phyloP scores from a whole-genome alignment of 108 stramenopile species.

The Fragilaria crotonensis region DNA sequence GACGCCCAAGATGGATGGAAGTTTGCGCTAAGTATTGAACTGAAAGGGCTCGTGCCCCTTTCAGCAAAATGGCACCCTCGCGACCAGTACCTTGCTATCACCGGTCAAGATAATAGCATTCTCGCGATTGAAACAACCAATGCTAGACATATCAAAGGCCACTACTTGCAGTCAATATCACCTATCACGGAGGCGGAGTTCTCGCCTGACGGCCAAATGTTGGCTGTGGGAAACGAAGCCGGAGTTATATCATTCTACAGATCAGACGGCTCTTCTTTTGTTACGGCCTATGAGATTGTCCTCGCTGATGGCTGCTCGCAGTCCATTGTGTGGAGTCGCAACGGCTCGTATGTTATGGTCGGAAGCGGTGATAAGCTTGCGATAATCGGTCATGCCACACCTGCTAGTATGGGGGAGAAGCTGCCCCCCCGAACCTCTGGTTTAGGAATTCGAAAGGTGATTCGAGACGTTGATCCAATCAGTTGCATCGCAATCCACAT shows the following conservation, averaged over 20 bases:
- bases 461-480: constrained; percentile 32
- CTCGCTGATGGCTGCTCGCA: constrained; percentile 31
- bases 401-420: constrained; percentile 6
- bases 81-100: constrained; percentile 55
- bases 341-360: constrained; percentile 42
- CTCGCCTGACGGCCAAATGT: constrained; percentile 51
- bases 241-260: constrained; percentile 57
- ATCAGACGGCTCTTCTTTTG: constrained; percentile 37
- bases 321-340: constrained; percentile 57
- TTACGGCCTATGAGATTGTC: constrained; percentile 51
- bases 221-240: constrained; percentile 59
- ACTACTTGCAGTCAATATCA: constrained; percentile 39
- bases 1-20: constrained; percentile 50
- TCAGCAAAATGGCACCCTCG: constrained; percentile 67
- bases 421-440: constrained; percentile 22
- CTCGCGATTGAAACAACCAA: constrained; percentile 56
- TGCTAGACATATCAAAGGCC: constrained; percentile 39
- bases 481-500: constrained; percentile 36
- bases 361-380: constrained; percentile 38
- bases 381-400: constrained; percentile 30
- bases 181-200: constrained; percentile 50
- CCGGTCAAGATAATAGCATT: constrained; percentile 59
- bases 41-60: constrained; percentile 47
- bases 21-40: constrained; percentile 36
- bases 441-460: constrained; percentile 47